Evolutionary conservation across 768 basidiomycete species (phyloP).

Genomic region (Lactarius akahatsu): DNA sequence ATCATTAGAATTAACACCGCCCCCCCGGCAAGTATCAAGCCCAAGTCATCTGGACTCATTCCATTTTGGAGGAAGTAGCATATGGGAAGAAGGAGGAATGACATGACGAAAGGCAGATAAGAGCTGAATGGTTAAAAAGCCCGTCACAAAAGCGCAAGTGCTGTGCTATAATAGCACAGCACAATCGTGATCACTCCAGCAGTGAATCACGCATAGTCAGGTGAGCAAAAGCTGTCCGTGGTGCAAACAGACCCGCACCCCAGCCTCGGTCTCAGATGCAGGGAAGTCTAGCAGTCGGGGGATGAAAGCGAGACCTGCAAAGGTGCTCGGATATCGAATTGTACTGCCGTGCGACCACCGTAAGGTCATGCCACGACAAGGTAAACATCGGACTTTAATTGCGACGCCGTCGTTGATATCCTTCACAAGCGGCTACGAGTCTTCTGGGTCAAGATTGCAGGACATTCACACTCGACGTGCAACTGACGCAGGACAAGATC

Average conservation of each 20-base stretch:
- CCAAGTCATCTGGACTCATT: conserved; percentile 3
- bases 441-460: neutral
- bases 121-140: neutral
- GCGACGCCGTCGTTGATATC: neutral
- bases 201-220: neutral
- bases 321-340: neutral
- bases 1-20: conserved; percentile 1
- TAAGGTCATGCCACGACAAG: neutral
- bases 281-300: neutral
- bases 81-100: neutral
- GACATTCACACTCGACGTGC: conserved; percentile 1
- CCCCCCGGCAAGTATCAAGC: neutral
- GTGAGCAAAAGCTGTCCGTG: conserved; percentile 1
- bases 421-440: neutral
- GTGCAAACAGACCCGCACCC: neutral
- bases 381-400: neutral
- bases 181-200: neutral
- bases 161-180: neutral
- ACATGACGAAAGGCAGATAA: neutral
- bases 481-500: neutral
- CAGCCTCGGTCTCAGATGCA: conserved; percentile 4
- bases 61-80: conserved; percentile 1
- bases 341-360: neutral
- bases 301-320: neutral
- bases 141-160: too few species aligned